A percentile compares a stretch with the other conserved stretches of the same genome.
phyloP scores from a whole-genome alignment of 2,329 filamentous ascomycete species.

The Cercospora sesami region DNA sequence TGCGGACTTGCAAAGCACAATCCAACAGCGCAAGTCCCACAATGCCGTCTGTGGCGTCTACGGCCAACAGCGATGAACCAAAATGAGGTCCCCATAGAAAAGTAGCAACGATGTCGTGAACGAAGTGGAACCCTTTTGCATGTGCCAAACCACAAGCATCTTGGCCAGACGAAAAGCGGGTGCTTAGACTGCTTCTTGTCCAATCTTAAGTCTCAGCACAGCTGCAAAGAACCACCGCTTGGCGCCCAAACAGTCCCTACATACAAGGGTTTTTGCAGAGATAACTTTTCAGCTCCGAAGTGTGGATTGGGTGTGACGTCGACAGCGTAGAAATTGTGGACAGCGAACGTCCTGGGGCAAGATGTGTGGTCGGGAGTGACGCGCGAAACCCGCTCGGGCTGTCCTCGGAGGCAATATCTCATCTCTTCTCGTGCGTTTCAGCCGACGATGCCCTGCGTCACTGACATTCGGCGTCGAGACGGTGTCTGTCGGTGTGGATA shows the following conservation, averaged over 20 bases:
- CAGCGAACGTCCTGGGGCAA: not conserved
- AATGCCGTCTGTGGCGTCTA: not conserved
- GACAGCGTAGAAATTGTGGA: not conserved
- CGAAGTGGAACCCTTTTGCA: not conserved
- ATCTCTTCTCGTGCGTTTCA: not conserved
- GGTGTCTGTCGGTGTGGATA: not conserved
- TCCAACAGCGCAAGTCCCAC: not conserved
- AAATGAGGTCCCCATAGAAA: slow-evolving; percentile 1
- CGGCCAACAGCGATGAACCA: not conserved
- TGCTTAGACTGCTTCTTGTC: slow-evolving; percentile 7
- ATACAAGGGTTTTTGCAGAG: slow-evolving; percentile 3
- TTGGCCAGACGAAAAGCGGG: slow-evolving; percentile 12
- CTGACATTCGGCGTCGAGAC: not conserved
- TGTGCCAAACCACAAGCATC: slow-evolving; percentile 6
- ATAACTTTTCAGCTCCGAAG: slow-evolving; percentile 4
- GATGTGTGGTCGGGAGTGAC: not conserved
- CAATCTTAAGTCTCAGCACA: slow-evolving; percentile 1
- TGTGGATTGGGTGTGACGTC: slow-evolving; percentile 9
- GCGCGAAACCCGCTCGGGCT: slow-evolving; percentile 1
- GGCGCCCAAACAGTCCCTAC: not conserved
- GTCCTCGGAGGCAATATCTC: slow-evolving; percentile 1
- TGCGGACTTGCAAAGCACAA: not conserved
- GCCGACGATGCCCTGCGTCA: not conserved
- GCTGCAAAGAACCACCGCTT: slow-evolving; percentile 7
- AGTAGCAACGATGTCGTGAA: not conserved